A percentile compares a stretch with the other conserved stretches of the same genome.
Conservation (phyloP, 2,329 filamentous ascomycete genomes). For the Dactylonectria estremocensis region DNA sequence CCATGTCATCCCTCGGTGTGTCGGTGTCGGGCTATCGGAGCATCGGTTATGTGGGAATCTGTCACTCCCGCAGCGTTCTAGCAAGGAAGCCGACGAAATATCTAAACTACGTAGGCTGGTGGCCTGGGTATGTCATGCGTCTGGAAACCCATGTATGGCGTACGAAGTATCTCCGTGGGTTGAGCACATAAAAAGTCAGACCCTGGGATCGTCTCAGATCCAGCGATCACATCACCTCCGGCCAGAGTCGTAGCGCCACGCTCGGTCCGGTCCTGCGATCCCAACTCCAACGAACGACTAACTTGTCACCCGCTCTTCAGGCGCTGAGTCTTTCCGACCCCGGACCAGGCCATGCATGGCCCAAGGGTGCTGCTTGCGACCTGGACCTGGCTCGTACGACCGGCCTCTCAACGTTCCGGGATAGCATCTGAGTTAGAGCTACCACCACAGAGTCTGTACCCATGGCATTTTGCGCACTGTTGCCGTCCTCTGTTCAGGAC, state of each 20-base stretch:
- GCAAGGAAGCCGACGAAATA: not conserved
- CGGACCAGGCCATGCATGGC: not conserved
- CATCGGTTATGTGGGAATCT: slow-evolving; percentile 6
- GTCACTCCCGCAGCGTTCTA: not conserved
- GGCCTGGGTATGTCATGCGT: slow-evolving; percentile 21
- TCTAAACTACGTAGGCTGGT: not conserved
- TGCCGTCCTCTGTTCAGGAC: slow-evolving; percentile 8
- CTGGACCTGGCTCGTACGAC: slow-evolving; percentile 33
- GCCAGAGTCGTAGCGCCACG: slow-evolving; percentile 4
- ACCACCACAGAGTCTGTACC: slow-evolving; percentile 17
- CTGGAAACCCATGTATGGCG: slow-evolving; percentile 26
- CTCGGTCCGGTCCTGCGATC: slow-evolving; percentile 15
- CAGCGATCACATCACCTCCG: slow-evolving; percentile 27
- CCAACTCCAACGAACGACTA: slow-evolving; percentile 25
- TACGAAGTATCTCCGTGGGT: slow-evolving; percentile 16
- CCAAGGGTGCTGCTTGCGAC: slow-evolving; percentile 14
- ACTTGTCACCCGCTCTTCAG: slow-evolving; percentile 15
- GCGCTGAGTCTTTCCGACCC: slow-evolving; percentile 7
- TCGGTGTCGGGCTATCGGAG: slow-evolving; percentile 22
- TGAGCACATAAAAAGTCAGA: not conserved
- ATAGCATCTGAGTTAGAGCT: slow-evolving; percentile 11
- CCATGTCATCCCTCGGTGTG: slow-evolving; percentile 25
- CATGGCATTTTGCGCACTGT: slow-evolving; percentile 24
- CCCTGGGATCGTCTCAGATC: slow-evolving; percentile 22
- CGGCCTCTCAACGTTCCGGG: slow-evolving; percentile 35